Evolutionary conservation across 768 basidiomycete genomes (phyloP).

Genomic region (Daedaleopsis sinensis): DNA sequence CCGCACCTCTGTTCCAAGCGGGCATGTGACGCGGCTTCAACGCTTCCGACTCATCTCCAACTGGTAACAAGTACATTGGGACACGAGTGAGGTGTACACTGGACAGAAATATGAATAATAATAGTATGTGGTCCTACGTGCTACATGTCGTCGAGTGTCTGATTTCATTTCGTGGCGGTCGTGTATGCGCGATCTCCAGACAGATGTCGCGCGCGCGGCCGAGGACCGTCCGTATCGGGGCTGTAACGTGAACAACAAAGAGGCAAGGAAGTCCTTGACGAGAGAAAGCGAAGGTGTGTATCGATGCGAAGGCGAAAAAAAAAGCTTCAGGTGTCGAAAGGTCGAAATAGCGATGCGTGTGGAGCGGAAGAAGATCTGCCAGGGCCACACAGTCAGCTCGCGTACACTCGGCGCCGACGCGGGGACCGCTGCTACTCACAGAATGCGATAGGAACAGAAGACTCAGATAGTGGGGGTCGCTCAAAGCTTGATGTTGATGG

Average conservation of each 20-base stretch:
- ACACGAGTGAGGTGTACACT: too few relatives aligned
- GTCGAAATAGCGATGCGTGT: conserved; percentile 5
- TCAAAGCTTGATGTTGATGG: conserved; percentile 24
- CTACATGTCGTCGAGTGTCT: conserved; percentile 11
- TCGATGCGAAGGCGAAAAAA: background rate
- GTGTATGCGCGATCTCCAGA: conserved; percentile 16
- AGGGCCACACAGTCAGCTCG: background rate
- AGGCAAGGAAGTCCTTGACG: conserved; percentile 4
- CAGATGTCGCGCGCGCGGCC: background rate
- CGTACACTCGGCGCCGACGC: background rate
- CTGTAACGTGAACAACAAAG: background rate
- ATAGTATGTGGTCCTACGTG: background rate
- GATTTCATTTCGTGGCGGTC: conserved; percentile 13
- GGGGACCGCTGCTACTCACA: background rate
- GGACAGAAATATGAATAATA: background rate
- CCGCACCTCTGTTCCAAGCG: too few relatives aligned
- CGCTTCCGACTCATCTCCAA: too few relatives aligned
- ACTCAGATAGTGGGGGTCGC: background rate
- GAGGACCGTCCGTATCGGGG: background rate
- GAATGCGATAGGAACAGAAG: background rate
- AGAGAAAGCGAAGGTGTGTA: conserved; percentile 11
- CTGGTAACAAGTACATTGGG: too few relatives aligned
- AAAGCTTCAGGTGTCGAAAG: background rate
- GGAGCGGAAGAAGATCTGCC: too few relatives aligned
- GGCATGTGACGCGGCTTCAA: too few relatives aligned